Evolutionary conservation across 2,329 filamentous ascomycete genomes (phyloP), one percentile per base, ranked within the genome.

Genomic region (Drechslerella coelobrocha): DNA sequence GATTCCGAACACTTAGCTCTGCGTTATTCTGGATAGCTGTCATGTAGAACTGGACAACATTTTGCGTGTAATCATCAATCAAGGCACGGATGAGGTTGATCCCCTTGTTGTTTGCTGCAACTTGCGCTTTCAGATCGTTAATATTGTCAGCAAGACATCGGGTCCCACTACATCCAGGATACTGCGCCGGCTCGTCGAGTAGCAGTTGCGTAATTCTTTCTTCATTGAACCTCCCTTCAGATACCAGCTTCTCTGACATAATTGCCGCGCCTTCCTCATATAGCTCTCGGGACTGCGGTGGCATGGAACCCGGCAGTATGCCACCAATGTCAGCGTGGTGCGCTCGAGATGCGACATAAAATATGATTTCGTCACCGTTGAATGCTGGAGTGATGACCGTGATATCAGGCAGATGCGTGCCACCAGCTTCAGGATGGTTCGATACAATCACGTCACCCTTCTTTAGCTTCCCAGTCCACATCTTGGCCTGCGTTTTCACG

Each of bases 271-370:
- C 87, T 78, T 89, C 87, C 75, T 89, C 84, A 76, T 81, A 87
- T 2, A 88, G 81, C 73, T 86, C 84, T 21, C 85, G 84, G 0
- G 87, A 90, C 72, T 89, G 85, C 1, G 90, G 88, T 1, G 91
- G 91, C 91, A 94, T 94, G 0, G 87, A 90, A 0, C 90, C 90
- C 0, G 90, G 89, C 0, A 91, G 82, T 47, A 92, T 92, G 7
- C 91, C 91, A 9, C 91, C 91, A 73, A 94, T 93, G 75, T 94
- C 90, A 8, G 90, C 90, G 75, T 93, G 90, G 77, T 94, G 90
- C 0, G 90, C 90, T 37, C 90, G 84, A 2, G 88, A 91, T 0
- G 90, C 90, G 0, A 91, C 89, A 72, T 92, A 93, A 79, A 93
- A 93, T 60, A 92, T 83, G 68, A 93, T 92, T 14, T 88, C 84